Evolutionary conservation across 108 stramenopile species (phyloP).

Genomic region (Fragilaria radians): DNA sequence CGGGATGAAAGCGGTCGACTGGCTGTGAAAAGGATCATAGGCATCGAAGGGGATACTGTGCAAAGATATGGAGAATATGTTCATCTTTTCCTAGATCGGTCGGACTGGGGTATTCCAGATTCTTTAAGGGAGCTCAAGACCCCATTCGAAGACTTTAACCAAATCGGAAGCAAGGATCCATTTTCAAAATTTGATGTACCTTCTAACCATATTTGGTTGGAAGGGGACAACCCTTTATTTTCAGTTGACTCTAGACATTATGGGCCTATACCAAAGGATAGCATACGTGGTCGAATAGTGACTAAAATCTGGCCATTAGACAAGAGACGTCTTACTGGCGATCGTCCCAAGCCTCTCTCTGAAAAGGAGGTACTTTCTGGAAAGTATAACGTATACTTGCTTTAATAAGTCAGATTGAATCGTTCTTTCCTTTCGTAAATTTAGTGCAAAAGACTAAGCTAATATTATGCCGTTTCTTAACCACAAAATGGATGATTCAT

Average conservation of each 20-base stretch:
- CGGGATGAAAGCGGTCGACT: conserved; percentile 25
- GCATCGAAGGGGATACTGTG: conserved; percentile 54
- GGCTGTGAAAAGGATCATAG: conserved; percentile 67
- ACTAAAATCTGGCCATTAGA: conserved; percentile 68
- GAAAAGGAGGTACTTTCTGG: neutral
- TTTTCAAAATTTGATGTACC: conserved; percentile 48
- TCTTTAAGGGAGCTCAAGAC: neutral
- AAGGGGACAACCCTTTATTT: conserved; percentile 91
- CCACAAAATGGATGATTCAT: no score
- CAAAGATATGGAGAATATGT: conserved; percentile 52
- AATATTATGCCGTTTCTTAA: no score
- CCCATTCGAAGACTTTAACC: neutral
- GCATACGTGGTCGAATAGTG: conserved; percentile 66
- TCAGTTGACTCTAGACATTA: conserved; percentile 87
- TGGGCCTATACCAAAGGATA: conserved; percentile 74
- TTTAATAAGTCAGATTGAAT: no score
- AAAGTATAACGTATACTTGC: conserved; percentile 4
- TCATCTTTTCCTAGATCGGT: conserved; percentile 19
- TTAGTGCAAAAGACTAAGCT: no score
- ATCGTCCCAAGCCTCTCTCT: conserved; percentile 2
- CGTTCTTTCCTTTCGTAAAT: no score
- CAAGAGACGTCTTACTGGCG: conserved; percentile 7
- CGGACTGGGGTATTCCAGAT: conserved; percentile 21
- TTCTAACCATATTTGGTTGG: conserved; percentile 83
- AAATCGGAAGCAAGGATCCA: neutral